Conservation (phyloP, 345 rosid genomes). For the Lenwebbia sp. region DNA sequence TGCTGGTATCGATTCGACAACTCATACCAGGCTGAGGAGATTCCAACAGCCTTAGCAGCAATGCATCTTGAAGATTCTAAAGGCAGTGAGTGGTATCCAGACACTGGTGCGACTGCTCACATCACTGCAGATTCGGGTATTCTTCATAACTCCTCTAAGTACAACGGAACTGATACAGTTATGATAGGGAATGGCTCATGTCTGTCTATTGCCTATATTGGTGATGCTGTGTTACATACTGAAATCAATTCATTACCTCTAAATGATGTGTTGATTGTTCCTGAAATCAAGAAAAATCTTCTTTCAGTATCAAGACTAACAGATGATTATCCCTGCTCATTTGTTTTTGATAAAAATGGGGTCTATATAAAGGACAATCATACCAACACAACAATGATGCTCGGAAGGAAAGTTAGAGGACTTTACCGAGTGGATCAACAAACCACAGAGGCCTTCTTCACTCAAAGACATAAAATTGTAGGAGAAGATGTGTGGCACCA, state of each 20-base stretch:
- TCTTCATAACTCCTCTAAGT: neutral
- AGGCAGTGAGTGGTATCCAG: neutral
- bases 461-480: too few species aligned
- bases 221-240: neutral
- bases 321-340: neutral
- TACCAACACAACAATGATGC: neutral
- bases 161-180: too few species aligned
- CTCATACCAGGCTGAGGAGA: neutral
- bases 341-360: neutral
- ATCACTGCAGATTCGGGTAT: neutral
- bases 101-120: neutral
- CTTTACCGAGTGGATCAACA: neutral
- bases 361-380: neutral
- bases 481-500: too few species aligned
- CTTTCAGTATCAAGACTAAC: neutral
- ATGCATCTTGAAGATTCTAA: neutral
- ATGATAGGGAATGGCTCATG: neutral
- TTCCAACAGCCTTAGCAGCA: too few species aligned
- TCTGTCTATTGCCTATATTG: too few species aligned
- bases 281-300: neutral
- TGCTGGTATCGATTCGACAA: neutral
- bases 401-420: neutral
- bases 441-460: too few species aligned
- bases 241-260: neutral
- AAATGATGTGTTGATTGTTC: neutral